Conservation (phyloP, 306 rosid genomes). For the Ormosia emarginata region DNA sequence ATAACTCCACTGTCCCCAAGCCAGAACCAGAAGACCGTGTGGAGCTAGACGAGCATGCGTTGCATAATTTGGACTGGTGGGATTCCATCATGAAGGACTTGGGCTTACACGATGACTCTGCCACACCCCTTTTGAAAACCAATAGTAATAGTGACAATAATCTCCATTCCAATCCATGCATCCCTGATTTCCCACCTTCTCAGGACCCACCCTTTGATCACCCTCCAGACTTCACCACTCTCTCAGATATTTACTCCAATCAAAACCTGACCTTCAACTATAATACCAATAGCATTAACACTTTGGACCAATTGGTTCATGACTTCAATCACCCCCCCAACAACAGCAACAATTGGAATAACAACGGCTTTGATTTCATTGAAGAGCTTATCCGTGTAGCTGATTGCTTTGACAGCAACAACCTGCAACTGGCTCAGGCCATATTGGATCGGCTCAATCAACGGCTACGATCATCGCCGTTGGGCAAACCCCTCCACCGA, state of each 20-base stretch:
- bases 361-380: slow-evolving; percentile 48
- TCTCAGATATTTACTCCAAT: slow-evolving; percentile 51
- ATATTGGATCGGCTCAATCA: slow-evolving; percentile 69
- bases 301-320: slow-evolving; percentile 25
- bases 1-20: slow-evolving; percentile 18
- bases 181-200: slow-evolving; percentile 46
- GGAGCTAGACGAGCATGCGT: slow-evolving; percentile 67
- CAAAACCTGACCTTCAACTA: slow-evolving; percentile 28
- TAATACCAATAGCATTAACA: neutral
- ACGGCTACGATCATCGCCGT: slow-evolving; percentile 45
- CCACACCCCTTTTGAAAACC: slow-evolving; percentile 28
- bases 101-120: slow-evolving; percentile 62
- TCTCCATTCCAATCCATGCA: slow-evolving; percentile 8
- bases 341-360: slow-evolving; percentile 6
- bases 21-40: slow-evolving; percentile 30
- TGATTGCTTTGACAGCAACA: slow-evolving; percentile 69
- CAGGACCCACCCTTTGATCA: slow-evolving; percentile 58
- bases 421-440: slow-evolving; percentile 58
- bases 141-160: neutral
- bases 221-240: slow-evolving; percentile 39
- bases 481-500: slow-evolving; percentile 58
- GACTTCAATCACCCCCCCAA: slow-evolving; percentile 27
- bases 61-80: slow-evolving; percentile 88
- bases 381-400: slow-evolving; percentile 76
- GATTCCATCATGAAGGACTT: slow-evolving; percentile 76